Percentiles rank a stretch among this genome's conserved stretches.
phyloP scores from a whole-genome alignment of 2,329 filamentous ascomycete genomes.

The Diaporthe sp. region DNA sequence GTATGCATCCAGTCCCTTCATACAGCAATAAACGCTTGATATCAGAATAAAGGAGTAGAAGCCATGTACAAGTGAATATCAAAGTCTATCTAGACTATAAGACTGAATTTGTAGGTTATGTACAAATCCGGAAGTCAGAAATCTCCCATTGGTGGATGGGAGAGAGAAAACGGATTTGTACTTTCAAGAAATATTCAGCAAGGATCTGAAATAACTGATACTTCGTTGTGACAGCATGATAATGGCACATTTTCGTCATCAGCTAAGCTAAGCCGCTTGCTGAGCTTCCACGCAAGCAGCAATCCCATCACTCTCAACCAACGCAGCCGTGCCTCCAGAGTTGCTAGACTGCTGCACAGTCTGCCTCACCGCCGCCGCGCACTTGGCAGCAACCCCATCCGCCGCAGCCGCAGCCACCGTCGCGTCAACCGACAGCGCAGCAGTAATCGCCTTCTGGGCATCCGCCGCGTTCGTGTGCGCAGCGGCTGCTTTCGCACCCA shows the following conservation, averaged over 20 bases:
- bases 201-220: too few relatives aligned
- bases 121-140: accelerated
- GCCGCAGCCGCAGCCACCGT: background rate
- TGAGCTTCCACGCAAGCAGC: background rate
- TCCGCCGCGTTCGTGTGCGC: slow-evolving; percentile 17
- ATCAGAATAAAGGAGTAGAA: too few relatives aligned
- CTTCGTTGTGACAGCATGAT: background rate
- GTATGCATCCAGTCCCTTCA: too few relatives aligned
- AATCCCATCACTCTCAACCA: slow-evolving; percentile 1
- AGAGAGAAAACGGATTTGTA: too few relatives aligned
- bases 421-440: background rate
- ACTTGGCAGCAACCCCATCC: background rate
- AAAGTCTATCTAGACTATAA: too few relatives aligned
- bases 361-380: slow-evolving; percentile 4
- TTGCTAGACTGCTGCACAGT: slow-evolving; percentile 15
- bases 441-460: slow-evolving; percentile 8
- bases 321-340: background rate
- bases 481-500: background rate
- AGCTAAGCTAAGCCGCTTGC: background rate
- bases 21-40: too few relatives aligned
- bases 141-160: too few relatives aligned
- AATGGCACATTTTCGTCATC: too few relatives aligned
- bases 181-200: too few relatives aligned
- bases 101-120: too few relatives aligned
- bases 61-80: too few relatives aligned